These are phyloP conservation scores for Zygosaccharomyces gambellarensis DNA, from an alignment of 805 yeast species.

Conservation along the genomic window DNA sequence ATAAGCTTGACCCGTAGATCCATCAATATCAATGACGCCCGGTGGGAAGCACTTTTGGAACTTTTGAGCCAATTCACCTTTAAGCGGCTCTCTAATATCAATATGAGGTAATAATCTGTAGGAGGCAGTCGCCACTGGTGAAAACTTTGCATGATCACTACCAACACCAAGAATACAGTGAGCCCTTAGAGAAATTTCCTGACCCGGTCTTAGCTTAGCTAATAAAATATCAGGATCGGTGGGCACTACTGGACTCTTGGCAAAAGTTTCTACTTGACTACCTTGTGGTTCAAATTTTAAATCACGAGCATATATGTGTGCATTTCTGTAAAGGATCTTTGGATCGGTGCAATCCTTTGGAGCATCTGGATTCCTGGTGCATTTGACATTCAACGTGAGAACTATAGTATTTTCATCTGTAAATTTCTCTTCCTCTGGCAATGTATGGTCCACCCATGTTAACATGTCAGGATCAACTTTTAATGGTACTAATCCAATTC, in stretches of 20 bases:
- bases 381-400: conserved; percentile 70
- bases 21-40: conserved; percentile 80
- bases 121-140: conserved; percentile 96
- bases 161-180: conserved; percentile 92
- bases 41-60: conserved; percentile 89
- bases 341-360: conserved; percentile 76
- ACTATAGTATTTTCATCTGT: conserved; percentile 90
- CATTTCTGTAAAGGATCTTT: conserved; percentile 73
- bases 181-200: conserved; percentile 84
- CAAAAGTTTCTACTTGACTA: conserved; percentile 67
- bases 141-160: conserved; percentile 93
- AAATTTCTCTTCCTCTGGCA: conserved; percentile 63
- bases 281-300: conserved; percentile 91
- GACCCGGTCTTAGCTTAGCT: conserved; percentile 95
- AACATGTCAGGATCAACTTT: conserved; percentile 86
- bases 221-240: conserved; percentile 84
- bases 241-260: conserved; percentile 62
- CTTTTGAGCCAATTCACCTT: conserved; percentile 68
- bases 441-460: conserved; percentile 69
- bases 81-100: conserved; percentile 66
- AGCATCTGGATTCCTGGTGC: conserved; percentile 83
- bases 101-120: conserved; percentile 89
- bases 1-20: conserved; percentile 56
- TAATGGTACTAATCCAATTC: conserved; percentile 89
- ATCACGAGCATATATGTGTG: conserved; percentile 85